A percentile compares a stretch with the other conserved stretches of the same genome.
Evolutionary conservation across 805 yeast species (phyloP).

Genomic region (Kurtzmaniella cleridarum): DNA sequence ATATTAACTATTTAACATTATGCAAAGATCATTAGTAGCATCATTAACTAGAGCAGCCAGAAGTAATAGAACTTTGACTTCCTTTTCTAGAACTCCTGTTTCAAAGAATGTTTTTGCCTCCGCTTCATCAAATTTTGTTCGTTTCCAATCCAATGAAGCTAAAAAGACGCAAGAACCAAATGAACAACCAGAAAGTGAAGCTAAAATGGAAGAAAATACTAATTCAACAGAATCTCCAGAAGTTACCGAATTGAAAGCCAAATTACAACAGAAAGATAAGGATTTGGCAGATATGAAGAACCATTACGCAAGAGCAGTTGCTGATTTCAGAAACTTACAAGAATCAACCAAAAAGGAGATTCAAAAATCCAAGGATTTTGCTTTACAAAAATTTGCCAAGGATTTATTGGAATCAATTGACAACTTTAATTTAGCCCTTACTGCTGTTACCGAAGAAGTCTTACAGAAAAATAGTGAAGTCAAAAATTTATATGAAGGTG

Average conservation of each 20-base stretch:
- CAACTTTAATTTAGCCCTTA: conserved; percentile 82
- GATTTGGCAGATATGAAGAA: conserved; percentile 81
- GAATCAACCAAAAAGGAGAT: conserved; percentile 84
- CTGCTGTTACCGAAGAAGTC: conserved; percentile 62
- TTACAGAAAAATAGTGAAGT: conserved; percentile 57
- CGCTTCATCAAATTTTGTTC: conserved; percentile 8
- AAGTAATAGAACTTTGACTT: not conserved
- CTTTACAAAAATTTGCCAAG: conserved; percentile 85
- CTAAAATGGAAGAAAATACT: conserved; percentile 13
- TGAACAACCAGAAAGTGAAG: conserved; percentile 6
- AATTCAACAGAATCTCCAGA: conserved; percentile 10
- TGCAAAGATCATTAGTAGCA: conserved; percentile 23
- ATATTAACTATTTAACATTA: conserved; percentile 5
- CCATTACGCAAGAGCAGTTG: conserved; percentile 74
- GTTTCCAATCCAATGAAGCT: conserved; percentile 12
- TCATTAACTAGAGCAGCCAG: conserved; percentile 13
- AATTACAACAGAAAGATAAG: conserved; percentile 56
- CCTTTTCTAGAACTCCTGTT: conserved; percentile 4
- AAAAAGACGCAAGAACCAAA: conserved; percentile 8
- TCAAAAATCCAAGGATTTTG: conserved; percentile 83
- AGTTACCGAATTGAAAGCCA: conserved; percentile 41
- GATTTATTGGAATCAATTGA: conserved; percentile 87
- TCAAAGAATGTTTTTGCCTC: conserved; percentile 10
- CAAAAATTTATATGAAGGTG: conserved; percentile 77
- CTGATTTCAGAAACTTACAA: conserved; percentile 90